A percentile compares a stretch with the other conserved stretches of the same genome.
phyloP scores from a whole-genome alignment of 2,329 filamentous ascomycete species.

The Fusarium sp. region DNA sequence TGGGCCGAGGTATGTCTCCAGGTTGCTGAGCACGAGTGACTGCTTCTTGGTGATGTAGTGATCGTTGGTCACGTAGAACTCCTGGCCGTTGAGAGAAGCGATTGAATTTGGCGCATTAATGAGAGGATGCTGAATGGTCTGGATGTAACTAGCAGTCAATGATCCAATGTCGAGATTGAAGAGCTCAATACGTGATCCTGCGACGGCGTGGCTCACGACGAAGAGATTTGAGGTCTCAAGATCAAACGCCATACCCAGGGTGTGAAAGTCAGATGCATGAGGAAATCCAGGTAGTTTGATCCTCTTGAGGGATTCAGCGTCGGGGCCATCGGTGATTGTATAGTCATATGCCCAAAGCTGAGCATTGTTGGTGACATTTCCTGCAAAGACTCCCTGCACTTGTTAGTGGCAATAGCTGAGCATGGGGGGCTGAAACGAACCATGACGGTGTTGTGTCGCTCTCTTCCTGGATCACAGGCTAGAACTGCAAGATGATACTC shows the following conservation, averaged over 20 bases:
- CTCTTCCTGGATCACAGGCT: constrained; percentile 51
- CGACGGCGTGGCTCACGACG: constrained; percentile 49
- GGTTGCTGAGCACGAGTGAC: constrained; percentile 34
- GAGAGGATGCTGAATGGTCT: constrained; percentile 50
- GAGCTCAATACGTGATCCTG: constrained; percentile 49
- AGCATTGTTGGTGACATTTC: constrained; percentile 34
- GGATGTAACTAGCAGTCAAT: constrained; percentile 47
- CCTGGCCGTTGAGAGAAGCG: constrained; percentile 44
- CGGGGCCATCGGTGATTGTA: constrained; percentile 12
- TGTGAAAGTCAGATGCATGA: constrained; percentile 49
- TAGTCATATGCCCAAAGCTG: constrained; percentile 52
- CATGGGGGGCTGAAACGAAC: constrained; percentile 25
- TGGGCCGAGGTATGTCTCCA: constrained; percentile 49
- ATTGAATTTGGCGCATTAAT: constrained; percentile 53
- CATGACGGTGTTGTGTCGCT: constrained; percentile 55
- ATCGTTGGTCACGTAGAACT: constrained; percentile 55
- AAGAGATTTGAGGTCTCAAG: constrained; percentile 48
- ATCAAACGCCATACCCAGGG: constrained; percentile 52
- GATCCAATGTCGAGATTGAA: constrained; percentile 49
- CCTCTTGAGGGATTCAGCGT: constrained; percentile 29
- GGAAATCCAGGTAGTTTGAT: constrained; percentile 37
- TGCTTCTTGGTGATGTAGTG: constrained; percentile 46
- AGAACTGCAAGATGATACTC: constrained; percentile 48
- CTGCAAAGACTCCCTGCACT: constrained; percentile 39
- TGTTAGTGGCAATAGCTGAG: not conserved